Evolutionary conservation across 108 stramenopile species (phyloP), one percentile per base, ranked within the genome.

Genomic region (Bacterosira constricta): DNA sequence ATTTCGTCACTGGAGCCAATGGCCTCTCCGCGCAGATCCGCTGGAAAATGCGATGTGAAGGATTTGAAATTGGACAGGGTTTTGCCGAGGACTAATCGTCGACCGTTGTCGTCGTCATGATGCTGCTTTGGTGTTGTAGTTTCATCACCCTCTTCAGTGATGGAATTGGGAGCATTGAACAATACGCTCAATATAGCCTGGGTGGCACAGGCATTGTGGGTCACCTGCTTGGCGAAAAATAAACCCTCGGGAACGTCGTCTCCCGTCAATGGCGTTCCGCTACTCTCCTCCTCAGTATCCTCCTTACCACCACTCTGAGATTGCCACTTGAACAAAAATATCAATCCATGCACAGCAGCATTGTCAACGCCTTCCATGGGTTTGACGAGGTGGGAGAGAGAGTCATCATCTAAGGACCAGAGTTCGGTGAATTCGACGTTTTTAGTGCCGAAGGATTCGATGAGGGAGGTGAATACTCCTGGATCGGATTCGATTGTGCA

Each of bases 281-380:
- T 58, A 17, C 62, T 62, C 53, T 66, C 15, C 47, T 82, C 47
- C 3, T 45, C 5, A 3, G 3, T 18, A 18, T 23, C 46, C 46
- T 17, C 46, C 46, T 23, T 23, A 3, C 46, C 46, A 18, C 15
- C 46, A 18, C 10, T 55, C 34, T 83, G 59, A 34, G 63, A 32
- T 63, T 77, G 77, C 93, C 93, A 97, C 77, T 96, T 96, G 88
- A 98, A 96, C 26, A 98, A 75, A 72, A 98, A 96, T 34, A 98
- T 89, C 8, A 98, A 75, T 44, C 96, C 97, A 69, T 92, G 92
- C 6, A 95, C 82, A n/a, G 83, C 63, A 20, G 50, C 69, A 17
- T 78, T 57, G 58, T 69, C 35, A 4, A 69, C 56, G 13, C 68
- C 76, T 8, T 80, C 77, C 34, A 72, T 63, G 12, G 73, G 69